These are phyloP conservation scores for Xylaria castorea DNA, from an alignment of 495 filamentous ascomycete genomes.

Conservation along the genomic window DNA sequence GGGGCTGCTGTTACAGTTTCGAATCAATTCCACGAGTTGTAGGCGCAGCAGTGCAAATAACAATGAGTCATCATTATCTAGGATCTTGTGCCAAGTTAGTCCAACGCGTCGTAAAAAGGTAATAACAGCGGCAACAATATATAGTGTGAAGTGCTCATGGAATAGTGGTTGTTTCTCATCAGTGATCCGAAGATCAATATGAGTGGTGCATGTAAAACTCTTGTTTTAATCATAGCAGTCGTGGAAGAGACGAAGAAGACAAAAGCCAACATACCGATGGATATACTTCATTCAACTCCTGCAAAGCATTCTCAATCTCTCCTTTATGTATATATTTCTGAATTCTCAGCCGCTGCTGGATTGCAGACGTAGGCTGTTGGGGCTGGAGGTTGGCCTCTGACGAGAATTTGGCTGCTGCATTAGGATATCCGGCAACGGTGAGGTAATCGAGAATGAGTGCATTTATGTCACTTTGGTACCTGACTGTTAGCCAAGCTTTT, in stretches of 20 bases:
- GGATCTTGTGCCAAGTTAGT: conserved; percentile 65
- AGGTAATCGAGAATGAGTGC: conserved; percentile 96
- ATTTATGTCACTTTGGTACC: conserved; percentile 81
- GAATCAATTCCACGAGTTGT: conserved; percentile 93
- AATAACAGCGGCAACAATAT: conserved; percentile 21
- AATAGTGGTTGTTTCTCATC: conserved; percentile 94
- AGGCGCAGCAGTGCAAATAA: conserved; percentile 91
- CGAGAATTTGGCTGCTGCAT: conserved; percentile 90
- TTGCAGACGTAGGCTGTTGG: conserved; percentile 70
- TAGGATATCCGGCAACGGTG: conserved; percentile 93
- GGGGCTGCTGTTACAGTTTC: conserved; percentile 61
- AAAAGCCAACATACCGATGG: conserved; percentile 73
- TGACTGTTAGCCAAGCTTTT: conserved; percentile 45
- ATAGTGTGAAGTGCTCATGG: conserved; percentile 73
- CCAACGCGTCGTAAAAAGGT: conserved; percentile 10
- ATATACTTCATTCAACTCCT: conserved; percentile 86
- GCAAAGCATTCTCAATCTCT: conserved; percentile 83
- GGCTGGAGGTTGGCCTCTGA: conserved; percentile 87
- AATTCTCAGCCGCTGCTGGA: conserved; percentile 79
- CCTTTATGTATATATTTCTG: conserved; percentile 81
- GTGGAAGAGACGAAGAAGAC: conserved; percentile 16
- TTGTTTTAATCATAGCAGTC: conserved; percentile 86
- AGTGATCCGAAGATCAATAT: conserved; percentile 79
- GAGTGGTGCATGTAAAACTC: conserved; percentile 99
- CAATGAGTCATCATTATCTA: conserved; percentile 82